Base-by-base conservation (phyloP, 805 yeast species). In the Candida argentea region DNA sequence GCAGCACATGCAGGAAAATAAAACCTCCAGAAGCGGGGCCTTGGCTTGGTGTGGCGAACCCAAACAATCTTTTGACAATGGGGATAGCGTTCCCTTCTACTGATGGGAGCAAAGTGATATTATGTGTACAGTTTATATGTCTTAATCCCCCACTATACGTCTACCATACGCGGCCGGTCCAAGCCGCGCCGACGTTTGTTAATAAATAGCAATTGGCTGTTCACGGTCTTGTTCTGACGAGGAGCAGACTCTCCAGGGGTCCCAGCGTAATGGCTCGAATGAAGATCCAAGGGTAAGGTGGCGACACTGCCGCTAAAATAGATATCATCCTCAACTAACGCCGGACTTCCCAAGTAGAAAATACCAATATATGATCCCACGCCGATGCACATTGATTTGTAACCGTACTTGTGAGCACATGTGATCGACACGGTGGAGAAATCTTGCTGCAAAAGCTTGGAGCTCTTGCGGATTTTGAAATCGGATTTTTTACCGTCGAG, bases 301-400 rank as follows among this genome's bases (percentile, higher is more conserved):
- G 55, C 46, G 7, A 41, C 57, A 44, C 46, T 61, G 47, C 46
- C 64, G 4, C 56, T 52, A 33, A 61, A 67, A 33, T 68, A 65
- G 20, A 68, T 65, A 23, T 71, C 75, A 28, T 68, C 69, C 38
- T 75, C 78, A 15, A 79, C 69, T 36, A 79, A 57, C 35, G 78
- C 83, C 33, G 78, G 85, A 41, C 72, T 77, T 5, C 94, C 94
- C 37, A 81, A 60, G 44, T 79, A 82, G 17, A 84, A 54, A 18
- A 84, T 67, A 45, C 78, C 76, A 67, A 84, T 67, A 11, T 70
- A 50, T 39, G 77, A 78, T 17, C 91, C 93, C 48, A 81, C 77
- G 15, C 76, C 76, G 15, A 79, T 76, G 21, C 81, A 76, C 13
- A 82, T 71, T 0, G 91, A 69, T 42, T 83, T 82, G 44, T 72